These are phyloP conservation scores for Eucalyptus melliodora DNA, from an alignment of 345 rosid species.

Conservation along the genomic window DNA sequence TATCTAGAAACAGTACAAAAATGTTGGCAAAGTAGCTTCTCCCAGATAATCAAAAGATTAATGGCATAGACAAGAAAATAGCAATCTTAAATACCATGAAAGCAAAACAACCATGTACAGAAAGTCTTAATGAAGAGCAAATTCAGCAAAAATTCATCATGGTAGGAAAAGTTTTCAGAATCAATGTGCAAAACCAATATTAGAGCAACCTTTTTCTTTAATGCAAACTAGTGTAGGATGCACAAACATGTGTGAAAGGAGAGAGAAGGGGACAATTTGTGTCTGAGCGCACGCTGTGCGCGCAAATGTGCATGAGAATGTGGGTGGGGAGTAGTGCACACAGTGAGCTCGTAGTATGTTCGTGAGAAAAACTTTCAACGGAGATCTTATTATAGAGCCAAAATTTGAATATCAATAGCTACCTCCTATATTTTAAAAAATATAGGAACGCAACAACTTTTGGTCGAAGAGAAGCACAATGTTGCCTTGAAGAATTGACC, in stretches of 20 bases:
- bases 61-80: background rate
- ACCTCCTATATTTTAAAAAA: background rate
- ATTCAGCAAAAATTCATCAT: background rate
- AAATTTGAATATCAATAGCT: background rate
- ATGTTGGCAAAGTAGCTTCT: conserved; percentile 1
- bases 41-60: background rate
- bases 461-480: background rate
- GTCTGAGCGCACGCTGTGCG: background rate
- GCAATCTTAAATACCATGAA: background rate
- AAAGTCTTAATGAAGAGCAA: background rate
- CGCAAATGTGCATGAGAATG: background rate
- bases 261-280: background rate
- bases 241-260: background rate
- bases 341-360: background rate
- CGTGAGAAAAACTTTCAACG: background rate
- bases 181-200: background rate
- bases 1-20: conserved; percentile 36
- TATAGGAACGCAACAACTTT: background rate
- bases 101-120: background rate
- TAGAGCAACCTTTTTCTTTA: background rate
- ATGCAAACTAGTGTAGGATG: background rate
- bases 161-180: background rate
- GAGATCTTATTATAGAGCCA: background rate
- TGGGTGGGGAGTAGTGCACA: background rate
- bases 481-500: background rate